Conservation (phyloP, 495 filamentous ascomycete genomes). For the Penicillium parvum region DNA sequence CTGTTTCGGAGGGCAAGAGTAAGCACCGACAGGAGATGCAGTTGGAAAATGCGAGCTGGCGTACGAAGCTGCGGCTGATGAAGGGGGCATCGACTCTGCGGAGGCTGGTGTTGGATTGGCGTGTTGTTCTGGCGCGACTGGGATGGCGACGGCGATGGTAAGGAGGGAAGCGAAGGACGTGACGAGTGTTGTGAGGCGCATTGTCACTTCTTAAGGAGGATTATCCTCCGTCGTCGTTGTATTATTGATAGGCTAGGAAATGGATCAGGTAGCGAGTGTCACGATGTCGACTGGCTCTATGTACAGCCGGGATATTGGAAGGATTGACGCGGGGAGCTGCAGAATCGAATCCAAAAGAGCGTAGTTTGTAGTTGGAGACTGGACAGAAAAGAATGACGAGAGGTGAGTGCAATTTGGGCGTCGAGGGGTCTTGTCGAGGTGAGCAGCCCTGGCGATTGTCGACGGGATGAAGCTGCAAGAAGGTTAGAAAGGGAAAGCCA, state of each 20-base stretch:
- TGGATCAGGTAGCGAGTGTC: too few relatives aligned
- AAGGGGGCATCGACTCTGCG: background rate
- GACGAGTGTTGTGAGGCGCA: slow-evolving; percentile 11
- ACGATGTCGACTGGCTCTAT: too few relatives aligned
- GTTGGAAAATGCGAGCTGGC: background rate
- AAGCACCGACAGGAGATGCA: slow-evolving; percentile 9
- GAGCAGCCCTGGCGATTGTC: slow-evolving; percentile 4
- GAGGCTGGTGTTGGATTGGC: slow-evolving; percentile 5
- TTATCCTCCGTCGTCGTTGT: background rate
- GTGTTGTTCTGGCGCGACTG: slow-evolving; percentile 3
- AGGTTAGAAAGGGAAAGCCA: background rate
- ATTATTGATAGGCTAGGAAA: background rate
- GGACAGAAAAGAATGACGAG: slow-evolving; percentile 21
- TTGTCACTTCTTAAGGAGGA: slow-evolving; percentile 2
- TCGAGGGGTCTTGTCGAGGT: background rate
- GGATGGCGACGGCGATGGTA: slow-evolving; percentile 9
- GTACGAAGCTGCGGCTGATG: background rate
- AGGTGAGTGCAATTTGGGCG: slow-evolving; percentile 14
- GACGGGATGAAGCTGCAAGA: slow-evolving; percentile 2
- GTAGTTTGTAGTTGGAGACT: background rate
- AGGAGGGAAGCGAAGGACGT: slow-evolving; percentile 8
- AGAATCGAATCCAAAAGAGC: slow-evolving; percentile 8
- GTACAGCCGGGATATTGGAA: too few relatives aligned
- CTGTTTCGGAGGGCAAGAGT: slow-evolving; percentile 16
- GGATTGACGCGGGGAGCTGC: background rate